Percentiles rank a stretch among this genome's conserved stretches.
Evolutionary conservation across 2,329 filamentous ascomycete genomes (phyloP).

Genomic region (Monosporascus sp.): DNA sequence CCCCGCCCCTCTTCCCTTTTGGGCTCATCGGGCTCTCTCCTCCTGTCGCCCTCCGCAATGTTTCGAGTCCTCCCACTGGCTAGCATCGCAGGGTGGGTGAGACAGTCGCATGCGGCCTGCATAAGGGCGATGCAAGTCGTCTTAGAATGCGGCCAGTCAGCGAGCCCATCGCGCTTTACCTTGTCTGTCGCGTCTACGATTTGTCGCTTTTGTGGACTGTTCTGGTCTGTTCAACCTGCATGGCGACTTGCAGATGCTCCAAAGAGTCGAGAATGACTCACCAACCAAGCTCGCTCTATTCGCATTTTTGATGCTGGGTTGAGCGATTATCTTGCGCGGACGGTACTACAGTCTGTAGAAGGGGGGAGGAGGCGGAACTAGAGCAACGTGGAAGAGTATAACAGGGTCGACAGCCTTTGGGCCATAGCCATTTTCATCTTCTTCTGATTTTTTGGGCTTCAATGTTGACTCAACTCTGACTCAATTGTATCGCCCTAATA

Average conservation of each 20-base stretch:
- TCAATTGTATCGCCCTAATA: conserved; percentile 11
- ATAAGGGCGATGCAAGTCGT: conserved; percentile 19
- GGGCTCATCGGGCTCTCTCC: conserved; percentile 11
- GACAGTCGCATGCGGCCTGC: conserved; percentile 21
- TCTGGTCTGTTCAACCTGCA: conserved; percentile 16
- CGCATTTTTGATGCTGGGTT: conserved; percentile 20
- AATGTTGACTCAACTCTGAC: conserved; percentile 16
- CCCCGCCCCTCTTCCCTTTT: conserved; percentile 11
- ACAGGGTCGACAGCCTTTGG: conserved; percentile 21
- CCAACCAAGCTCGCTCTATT: conserved; percentile 23
- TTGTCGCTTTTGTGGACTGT: conserved; percentile 15
- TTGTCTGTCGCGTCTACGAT: conserved; percentile 22
- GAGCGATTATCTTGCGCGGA: conserved; percentile 11
- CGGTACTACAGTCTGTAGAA: conserved; percentile 7
- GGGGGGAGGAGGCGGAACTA: conserved; percentile 11
- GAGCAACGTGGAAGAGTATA: conserved; percentile 21
- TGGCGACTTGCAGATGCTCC: conserved; percentile 23
- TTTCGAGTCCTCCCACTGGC: conserved; percentile 24
- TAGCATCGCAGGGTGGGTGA: conserved; percentile 16
- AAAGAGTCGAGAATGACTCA: conserved; percentile 20
- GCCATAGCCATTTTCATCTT: conserved; percentile 17
- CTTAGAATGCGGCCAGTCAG: conserved; percentile 23
- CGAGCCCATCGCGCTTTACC: conserved; percentile 23
- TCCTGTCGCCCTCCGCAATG: conserved; percentile 17
- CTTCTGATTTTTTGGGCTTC: conserved; percentile 16